Base-by-base conservation (phyloP, 345 rosid species). In the Pistacia atlantica region DNA sequence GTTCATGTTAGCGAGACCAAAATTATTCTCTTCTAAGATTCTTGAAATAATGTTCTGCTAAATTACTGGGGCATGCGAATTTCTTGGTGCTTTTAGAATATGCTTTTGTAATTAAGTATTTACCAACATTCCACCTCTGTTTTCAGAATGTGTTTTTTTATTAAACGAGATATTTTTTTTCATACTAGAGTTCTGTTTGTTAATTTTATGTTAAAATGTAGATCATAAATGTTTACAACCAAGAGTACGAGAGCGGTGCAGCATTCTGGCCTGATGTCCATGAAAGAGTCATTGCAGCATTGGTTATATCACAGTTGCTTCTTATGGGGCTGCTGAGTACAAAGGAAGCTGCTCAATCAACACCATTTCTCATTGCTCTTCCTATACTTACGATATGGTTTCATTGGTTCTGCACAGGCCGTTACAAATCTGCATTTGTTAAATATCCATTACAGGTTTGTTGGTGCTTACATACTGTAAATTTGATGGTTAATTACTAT, bases 191-290 rank as follows among this genome's bases (percentile, higher is more conserved):
- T 25, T 0, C 25, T 25, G 25, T 25, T 25, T 25, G 25, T 25
- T 25, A 25, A 25, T 35, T 31, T 37, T 62, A 8, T 46, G 67
- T 58, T 8, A 71, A n/a, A 54, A 33, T 77, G 75, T 84, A 95
- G 97, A 90, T 95, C 70, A 95, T 95, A 72, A 95, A 95, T 66
- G 98, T 95, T 64, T 95, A 93, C 85, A 88, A 91, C 75, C 98
- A 95, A 79, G 85, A 89, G 79, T 95, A 95, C 12, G 98, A 93
- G 80, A 93, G 98, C 63, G 97, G 75, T 6, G 97, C 94, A 9
- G 97, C 95, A 64, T 95, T 93, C 80, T 95, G 98, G 98, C 98
- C 98, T 5, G 97, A 87, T 72, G 97, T 95, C 73, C 97, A 95
- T 63, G 90, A 84, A 16, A 93, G 97, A 11, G 11, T 95, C 52